Base-by-base conservation (phyloP, 1,284 basidiomycete genomes). In the Puccinia novopanici region DNA sequence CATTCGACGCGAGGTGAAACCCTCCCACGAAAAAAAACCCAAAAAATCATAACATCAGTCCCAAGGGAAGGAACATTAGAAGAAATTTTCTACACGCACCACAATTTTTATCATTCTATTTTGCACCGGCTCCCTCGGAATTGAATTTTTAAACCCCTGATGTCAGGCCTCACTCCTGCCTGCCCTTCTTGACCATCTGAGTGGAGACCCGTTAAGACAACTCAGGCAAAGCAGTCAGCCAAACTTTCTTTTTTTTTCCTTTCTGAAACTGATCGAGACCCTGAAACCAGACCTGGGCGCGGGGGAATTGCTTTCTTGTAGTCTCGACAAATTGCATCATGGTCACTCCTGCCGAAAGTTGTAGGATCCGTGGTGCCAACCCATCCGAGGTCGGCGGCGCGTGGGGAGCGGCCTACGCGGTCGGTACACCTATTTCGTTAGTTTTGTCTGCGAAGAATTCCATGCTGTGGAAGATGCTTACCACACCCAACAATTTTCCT, bases 371-470 rank as follows among this genome's bases (percentile, higher is more conserved):
- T 59, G 37, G 37, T 42, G 34, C 45, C 37, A 70, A 4, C 50
- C 37, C 67, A 72, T 63, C 77, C 24, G 77, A 73, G 10, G 77
- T 80, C 19, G 70, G 77, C 50, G 77, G 77, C 45, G 77, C 77
- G 12, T 80, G 77, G 77, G 77, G 77, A 52, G 77, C 77, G 45
- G 77, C 77, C n/a, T 80, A 80, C 27, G 77, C 77, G 55, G 68
- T 80, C 8, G 77, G 77, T n/a, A 80, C 77, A 40, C 77, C 77
- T 19, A 72, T 80, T 30, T 80, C 68, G 77, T 80, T 12, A 73
- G 77, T 80, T 19, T 42, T 22, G 19, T 65, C 57, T 19, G 3
- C 3, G 12, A 59, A 40, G 24, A 48, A 65, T 9, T 13, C 17
- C 30, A 30, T 37, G 13, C 22, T 74, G 10, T 22, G 37, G 24